Conservation (phyloP, 78 protist genomes). For the Emiliania huxleyi region DNA sequence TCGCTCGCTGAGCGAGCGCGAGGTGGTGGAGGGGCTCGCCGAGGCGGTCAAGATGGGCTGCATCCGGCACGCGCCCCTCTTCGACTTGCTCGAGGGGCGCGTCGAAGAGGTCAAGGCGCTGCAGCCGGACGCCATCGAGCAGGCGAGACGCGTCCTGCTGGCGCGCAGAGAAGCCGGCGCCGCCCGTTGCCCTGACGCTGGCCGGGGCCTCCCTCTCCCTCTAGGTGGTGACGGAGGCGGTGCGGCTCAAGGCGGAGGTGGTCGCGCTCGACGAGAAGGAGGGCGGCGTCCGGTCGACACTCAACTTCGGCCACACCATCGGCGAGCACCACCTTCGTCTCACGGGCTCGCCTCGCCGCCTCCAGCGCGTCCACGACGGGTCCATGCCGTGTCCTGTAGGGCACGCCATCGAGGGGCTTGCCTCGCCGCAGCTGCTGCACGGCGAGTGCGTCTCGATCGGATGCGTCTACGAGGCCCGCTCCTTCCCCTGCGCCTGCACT, state of each 20-base stretch:
- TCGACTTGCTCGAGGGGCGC: neutral
- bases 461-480: conserved; percentile 56
- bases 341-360: too few relatives aligned
- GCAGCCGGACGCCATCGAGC: neutral
- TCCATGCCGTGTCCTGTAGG: too few relatives aligned
- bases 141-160: too few relatives aligned
- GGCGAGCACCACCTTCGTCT: too few relatives aligned
- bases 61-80: neutral
- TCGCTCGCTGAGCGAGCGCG: neutral
- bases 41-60: conserved; percentile 42
- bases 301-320: conserved; percentile 82
- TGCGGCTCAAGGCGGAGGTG: neutral
- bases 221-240: neutral
- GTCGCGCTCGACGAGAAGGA: conserved; percentile 74
- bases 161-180: too few relatives aligned
- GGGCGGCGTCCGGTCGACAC: conserved; percentile 61
- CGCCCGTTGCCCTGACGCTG: too few relatives aligned
- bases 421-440: conserved; percentile 63
- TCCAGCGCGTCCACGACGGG: too few relatives aligned
- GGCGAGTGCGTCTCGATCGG: conserved; percentile 79
- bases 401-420: conserved; percentile 78
- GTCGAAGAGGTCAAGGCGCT: neutral
- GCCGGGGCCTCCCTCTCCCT: too few relatives aligned
- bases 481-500: too few relatives aligned
- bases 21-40: conserved; percentile 27